Base-by-base conservation (phyloP, 257 asterid species). In the Gentiana straminea region DNA sequence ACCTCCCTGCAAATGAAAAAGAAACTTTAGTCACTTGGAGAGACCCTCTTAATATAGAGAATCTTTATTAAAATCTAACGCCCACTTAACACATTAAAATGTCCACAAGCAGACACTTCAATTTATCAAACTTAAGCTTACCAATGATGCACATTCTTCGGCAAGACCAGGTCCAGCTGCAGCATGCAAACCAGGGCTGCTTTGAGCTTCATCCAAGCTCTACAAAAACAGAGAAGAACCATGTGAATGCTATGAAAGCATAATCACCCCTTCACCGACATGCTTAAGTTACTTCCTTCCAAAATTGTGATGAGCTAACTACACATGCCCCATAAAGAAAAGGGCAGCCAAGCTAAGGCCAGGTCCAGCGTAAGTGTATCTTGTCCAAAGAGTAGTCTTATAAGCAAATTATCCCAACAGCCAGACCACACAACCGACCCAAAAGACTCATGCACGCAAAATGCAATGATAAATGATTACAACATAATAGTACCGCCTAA, bases 141-240 rank as follows among this genome's bases (percentile, higher is more conserved):
- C 75, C 54, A 81, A 58, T 38, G 71, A 58, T 13, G 69, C 70
- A 53, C 77, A 72, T 80, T 92, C 97, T 79, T 92, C 99, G 34
- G 99, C 94, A 61, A 92, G 91, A 63, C 91, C 84, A 48, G 94
- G 89, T 71, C 99, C 99, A 62, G 99, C 97, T 48, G 97, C 97
- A 68, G 85, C 91, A 75, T 83, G 94, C 89, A 92, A 79, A 69
- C 99, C 97, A 47, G 91, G 94, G 70, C 97, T 88, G 75, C 97
- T 86, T 69, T 83, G 97, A n/a, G 79, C 95, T 83, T 92, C 99
- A 71, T 92, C 99, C 70, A 92, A 73, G 72, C 75, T 92, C 99
- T 92, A 87, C 54, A 51, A 46, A 6, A 61, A 55, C 66, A 68
- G 64, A 55, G 62, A 57, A 77, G 51, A 59, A 64, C 48, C 52